Percentiles rank a stretch among this genome's conserved stretches.
Conservation (phyloP, 257 asterid species). For the Cruciata laevipes region DNA sequence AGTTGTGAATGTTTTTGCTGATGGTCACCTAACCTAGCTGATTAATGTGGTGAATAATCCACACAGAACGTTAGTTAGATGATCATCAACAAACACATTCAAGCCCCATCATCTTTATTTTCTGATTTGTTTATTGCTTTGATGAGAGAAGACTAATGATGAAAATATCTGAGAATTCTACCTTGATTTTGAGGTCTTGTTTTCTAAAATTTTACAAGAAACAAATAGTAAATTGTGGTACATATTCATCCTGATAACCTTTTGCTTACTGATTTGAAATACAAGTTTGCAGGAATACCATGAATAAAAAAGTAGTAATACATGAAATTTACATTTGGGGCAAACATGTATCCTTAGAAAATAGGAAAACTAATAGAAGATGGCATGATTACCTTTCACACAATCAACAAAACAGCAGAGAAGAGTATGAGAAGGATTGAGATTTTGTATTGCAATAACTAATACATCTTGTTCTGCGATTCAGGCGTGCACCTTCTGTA, state of each 20-base stretch:
- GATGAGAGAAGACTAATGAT: neutral
- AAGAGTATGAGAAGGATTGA: neutral
- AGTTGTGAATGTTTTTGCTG: slow-evolving; percentile 17
- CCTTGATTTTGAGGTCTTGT: neutral
- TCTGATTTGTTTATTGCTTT: neutral
- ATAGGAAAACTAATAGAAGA: neutral
- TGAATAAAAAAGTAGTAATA: neutral
- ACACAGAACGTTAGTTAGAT: slow-evolving; percentile 8
- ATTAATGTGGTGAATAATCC: neutral
- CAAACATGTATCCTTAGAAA: neutral
- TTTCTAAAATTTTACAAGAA: neutral
- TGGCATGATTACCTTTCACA: neutral
- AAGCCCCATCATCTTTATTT: slow-evolving; percentile 13
- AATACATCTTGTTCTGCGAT: neutral
- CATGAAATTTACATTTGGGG: slow-evolving; percentile 2
- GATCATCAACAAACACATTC: slow-evolving; percentile 19
- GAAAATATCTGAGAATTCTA: neutral
- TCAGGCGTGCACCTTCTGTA: neutral
- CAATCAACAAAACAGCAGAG: neutral
- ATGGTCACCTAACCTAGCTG: slow-evolving; percentile 9
- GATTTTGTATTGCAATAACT: neutral
- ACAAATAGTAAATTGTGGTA: neutral
- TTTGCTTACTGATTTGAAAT: neutral
- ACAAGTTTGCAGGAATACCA: neutral
- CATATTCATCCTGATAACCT: neutral